Percentiles rank a stretch among this genome's conserved stretches.
phyloP scores from a whole-genome alignment of 768 basidiomycete genomes.

The Clitopilus passeckerianus region DNA sequence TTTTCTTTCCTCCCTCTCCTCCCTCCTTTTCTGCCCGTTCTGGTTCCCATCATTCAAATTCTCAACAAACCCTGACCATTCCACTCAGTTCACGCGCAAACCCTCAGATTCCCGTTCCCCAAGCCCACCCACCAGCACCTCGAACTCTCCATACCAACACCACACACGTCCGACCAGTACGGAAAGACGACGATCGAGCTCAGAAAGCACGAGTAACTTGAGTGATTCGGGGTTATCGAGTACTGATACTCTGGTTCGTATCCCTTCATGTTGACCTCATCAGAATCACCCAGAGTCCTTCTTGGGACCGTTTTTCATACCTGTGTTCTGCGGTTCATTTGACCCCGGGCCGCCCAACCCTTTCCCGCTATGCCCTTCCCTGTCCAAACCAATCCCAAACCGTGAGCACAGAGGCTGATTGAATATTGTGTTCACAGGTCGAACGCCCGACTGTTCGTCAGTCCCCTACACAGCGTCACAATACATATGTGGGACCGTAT shows the following conservation, averaged over 20 bases:
- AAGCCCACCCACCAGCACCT: neutral
- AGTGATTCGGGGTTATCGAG: neutral
- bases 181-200: neutral
- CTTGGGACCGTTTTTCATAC: neutral
- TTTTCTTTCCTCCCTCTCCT: neutral
- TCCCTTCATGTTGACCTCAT: neutral
- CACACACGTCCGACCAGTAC: neutral
- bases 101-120: neutral
- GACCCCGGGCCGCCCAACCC: too few relatives aligned
- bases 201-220: neutral
- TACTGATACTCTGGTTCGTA: neutral
- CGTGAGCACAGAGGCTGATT: too few relatives aligned
- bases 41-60: too few relatives aligned
- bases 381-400: too few relatives aligned
- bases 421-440: neutral
- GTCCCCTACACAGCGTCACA: neutral
- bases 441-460: neutral
- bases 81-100: neutral
- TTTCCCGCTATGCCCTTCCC: too few relatives aligned
- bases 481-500: neutral
- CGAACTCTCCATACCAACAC: neutral
- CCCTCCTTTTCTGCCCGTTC: too few relatives aligned
- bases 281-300: neutral
- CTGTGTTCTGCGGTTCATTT: neutral
- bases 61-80: neutral